Conservation (phyloP, 2,329 filamentous ascomycete species). For the Epichloe glyceriae region DNA sequence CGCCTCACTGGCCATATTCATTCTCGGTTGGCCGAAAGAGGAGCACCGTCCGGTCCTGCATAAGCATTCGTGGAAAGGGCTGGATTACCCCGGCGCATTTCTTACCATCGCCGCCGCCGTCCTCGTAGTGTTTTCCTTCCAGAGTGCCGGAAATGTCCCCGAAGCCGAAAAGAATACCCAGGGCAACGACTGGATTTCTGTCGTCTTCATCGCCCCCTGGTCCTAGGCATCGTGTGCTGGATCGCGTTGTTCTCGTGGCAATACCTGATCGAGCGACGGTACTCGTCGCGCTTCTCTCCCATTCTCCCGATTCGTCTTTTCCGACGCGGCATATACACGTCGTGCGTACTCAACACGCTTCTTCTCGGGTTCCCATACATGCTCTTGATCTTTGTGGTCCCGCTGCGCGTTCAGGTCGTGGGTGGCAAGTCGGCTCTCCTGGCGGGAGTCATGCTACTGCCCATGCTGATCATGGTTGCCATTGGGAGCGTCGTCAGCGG, state of each 20-base stretch:
- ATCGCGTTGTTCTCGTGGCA: conserved; percentile 17
- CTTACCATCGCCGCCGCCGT: conserved; percentile 40
- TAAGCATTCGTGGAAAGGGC: conserved; percentile 31
- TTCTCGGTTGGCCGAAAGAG: conserved; percentile 35
- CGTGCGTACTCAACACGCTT: conserved; percentile 30
- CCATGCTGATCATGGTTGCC: conserved; percentile 37
- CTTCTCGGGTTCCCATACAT: conserved; percentile 38
- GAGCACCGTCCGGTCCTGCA: conserved; percentile 25
- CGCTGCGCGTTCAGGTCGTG: conserved; percentile 36
- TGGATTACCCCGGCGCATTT: conserved; percentile 41
- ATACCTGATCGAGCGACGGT: conserved; percentile 12
- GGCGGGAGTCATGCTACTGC: conserved; percentile 38
- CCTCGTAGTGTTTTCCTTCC: conserved; percentile 45
- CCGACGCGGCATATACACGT: conserved; percentile 31
- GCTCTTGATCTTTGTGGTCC: conserved; percentile 35
- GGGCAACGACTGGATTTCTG: conserved; percentile 28
- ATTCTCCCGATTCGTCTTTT: conserved; percentile 37
- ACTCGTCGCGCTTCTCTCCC: conserved; percentile 18
- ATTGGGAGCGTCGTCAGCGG: conserved; percentile 31
- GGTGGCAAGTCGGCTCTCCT: conserved; percentile 31
- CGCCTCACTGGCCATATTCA: conserved; percentile 33
- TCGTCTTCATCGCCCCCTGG: conserved; percentile 19
- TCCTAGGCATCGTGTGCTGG: conserved; percentile 17
- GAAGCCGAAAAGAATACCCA: background rate
- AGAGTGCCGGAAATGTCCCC: conserved; percentile 28